phyloP scores from a whole-genome alignment of 352 stramenopile genomes.

The Globisporangium megalacanthum region DNA sequence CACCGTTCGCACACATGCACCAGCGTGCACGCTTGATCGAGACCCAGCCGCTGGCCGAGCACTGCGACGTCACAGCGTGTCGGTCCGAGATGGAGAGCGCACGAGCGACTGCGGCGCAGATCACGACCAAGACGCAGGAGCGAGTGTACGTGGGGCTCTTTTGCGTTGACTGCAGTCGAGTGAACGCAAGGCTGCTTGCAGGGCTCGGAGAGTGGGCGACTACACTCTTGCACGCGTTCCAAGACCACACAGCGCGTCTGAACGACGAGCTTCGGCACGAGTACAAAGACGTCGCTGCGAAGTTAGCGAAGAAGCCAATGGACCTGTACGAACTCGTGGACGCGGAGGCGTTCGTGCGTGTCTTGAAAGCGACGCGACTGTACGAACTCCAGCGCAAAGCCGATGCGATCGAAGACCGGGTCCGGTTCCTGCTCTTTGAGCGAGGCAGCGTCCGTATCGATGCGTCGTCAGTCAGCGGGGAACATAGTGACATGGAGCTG shows the following conservation, averaged over 20 bases:
- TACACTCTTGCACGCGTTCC: slow-evolving; percentile 39
- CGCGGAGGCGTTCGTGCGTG: slow-evolving; percentile 44
- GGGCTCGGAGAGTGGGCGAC: slow-evolving; percentile 36
- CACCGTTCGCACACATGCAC: slow-evolving; percentile 26
- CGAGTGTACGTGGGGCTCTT: slow-evolving; percentile 25
- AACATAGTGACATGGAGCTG: not conserved
- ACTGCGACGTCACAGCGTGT: slow-evolving; percentile 17
- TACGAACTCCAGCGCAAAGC: slow-evolving; percentile 41
- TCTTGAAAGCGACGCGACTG: slow-evolving; percentile 37
- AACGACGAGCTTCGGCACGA: slow-evolving; percentile 55
- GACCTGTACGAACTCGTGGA: slow-evolving; percentile 76
- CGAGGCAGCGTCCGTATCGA: slow-evolving; percentile 34
- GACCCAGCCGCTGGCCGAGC: slow-evolving; percentile 10
- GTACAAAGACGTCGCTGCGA: slow-evolving; percentile 69
- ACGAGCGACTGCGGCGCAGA: slow-evolving; percentile 10
- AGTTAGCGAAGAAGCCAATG: slow-evolving; percentile 51
- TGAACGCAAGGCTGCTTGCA: slow-evolving; percentile 37
- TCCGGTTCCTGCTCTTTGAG: slow-evolving; percentile 67
- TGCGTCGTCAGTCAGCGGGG: not conserved
- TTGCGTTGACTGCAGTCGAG: slow-evolving; percentile 37
- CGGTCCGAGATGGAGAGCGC: slow-evolving; percentile 16
- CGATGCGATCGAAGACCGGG: slow-evolving; percentile 42
- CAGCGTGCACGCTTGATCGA: slow-evolving; percentile 21
- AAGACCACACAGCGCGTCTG: slow-evolving; percentile 35
- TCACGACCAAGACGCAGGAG: slow-evolving; percentile 12